Base-by-base conservation (phyloP, 2,329 filamentous ascomycete genomes). In the Cryphonectria naterciae region DNA sequence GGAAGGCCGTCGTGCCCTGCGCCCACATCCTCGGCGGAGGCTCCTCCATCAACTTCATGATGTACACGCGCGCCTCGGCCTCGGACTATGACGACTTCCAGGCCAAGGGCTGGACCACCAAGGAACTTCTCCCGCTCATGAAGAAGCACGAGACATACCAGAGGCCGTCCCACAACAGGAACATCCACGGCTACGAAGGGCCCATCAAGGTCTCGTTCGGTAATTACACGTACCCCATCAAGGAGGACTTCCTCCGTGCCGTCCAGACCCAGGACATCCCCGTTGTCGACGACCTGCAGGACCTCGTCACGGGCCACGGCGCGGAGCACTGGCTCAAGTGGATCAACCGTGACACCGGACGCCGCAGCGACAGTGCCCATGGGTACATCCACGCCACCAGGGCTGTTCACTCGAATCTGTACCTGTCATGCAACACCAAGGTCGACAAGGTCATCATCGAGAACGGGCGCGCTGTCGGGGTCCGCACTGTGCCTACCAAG, bases 241-340 rank as follows among this genome's bases (percentile, higher is more conserved):
- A 92, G 85, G 90, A 94, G 67, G 92, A 95, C 80, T 94, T 94
- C 84, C 83, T 94, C 52, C 85, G 91, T 28, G 91, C 91, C 22
- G 84, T 88, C 3, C 91, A 94, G 76, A 91, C 90, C 0, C 92
- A 93, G 77, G 92, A 89, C 28, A 93, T 94, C 71, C 92, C 89
- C 71, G 85, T 88, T 17, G 93, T 92, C 17, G 92, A 95, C 77
- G 92, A 95, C 77, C 84, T 93, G 4, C 90, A 95, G 78, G 92
- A 95, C 76, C 82, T 94, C 67, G 83, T 82, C 39, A 92, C 90
- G 1, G 90, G 82, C 19, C 88, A 90, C 71, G 92, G 92, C 73
- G 92, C 92, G 62, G 92, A 94, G 81, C 92, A 94, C 74, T 95
- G 92, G 92, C 83, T 95, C 69, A 94, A 95, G 81, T 95, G 92